These are phyloP conservation scores for Saccharum hybrid DNA, from an alignment of 202 grass and related monocot species.

Conservation along the genomic window DNA sequence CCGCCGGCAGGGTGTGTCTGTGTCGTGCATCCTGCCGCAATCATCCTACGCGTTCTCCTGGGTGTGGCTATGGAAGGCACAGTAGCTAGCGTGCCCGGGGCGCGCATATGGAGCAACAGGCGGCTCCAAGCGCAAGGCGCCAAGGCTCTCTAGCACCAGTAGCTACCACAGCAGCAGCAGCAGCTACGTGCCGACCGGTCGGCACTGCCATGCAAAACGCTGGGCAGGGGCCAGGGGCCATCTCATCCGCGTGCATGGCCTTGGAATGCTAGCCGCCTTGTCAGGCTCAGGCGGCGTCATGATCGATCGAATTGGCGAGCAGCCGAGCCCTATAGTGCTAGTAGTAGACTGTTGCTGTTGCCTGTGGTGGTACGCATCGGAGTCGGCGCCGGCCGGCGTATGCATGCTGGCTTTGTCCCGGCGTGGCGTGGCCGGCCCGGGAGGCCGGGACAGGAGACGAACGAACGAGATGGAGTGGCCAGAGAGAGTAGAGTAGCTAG, in stretches of 20 bases:
- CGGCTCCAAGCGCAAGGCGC: constrained; percentile 39
- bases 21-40: not conserved
- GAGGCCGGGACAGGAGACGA: not conserved
- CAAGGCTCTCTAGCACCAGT: constrained; percentile 1
- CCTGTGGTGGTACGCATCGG: not conserved
- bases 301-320: constrained; percentile 35
- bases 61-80: not conserved
- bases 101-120: not conserved
- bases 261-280: constrained; percentile 42
- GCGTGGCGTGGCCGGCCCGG: constrained; percentile 39
- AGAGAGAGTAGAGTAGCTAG: not conserved
- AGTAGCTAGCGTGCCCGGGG: not conserved
- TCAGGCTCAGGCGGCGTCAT: constrained; percentile 1
- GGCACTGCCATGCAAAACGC: constrained; percentile 27
- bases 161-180: constrained; percentile 4
- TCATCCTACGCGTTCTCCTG: not conserved
- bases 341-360: not conserved
- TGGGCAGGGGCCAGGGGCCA: not conserved
- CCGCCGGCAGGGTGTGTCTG: not conserved
- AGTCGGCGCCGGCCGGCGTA: constrained; percentile 26
- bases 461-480: too few species aligned
- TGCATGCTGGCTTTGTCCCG: constrained; percentile 18
- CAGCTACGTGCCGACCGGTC: constrained; percentile 37
- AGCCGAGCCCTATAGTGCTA: not conserved
- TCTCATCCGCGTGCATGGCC: not conserved